Base-by-base conservation (phyloP, 768 basidiomycete genomes). In the Calocybe gangraenosa region DNA sequence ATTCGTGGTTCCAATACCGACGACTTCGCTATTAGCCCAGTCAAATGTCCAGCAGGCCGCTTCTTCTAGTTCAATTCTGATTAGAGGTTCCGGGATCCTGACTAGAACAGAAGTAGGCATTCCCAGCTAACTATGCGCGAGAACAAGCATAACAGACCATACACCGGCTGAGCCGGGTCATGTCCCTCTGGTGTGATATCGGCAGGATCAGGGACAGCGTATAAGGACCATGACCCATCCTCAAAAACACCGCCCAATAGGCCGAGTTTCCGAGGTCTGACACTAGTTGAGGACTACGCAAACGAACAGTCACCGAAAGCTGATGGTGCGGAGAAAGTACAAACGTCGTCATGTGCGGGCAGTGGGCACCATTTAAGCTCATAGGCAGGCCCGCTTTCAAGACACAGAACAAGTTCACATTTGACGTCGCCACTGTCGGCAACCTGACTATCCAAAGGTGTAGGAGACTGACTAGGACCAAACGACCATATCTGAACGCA, bases 331-430 rank as follows among this genome's bases (percentile, higher is more conserved):
- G 6, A 17, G 37, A 25, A 15, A 42, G 22, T 2, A 58, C 64
- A 45, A 46, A 73, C 70, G 32, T 57, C 50, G 50, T 91, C 90
- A 53, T 90, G 79, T 14, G 86, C 81, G 0, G 93, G 92, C 21
- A 92, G 60, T 2, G 95, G 95, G 62, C 94, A 94, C 94, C 95
- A 98, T 64, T 86, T 92, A 11, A 94, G 59, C 40, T 89, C 85
- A 52, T 82, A 77, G 2, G 83, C 87, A 3, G 87, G 77, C 0
- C 94, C 92, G 15, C 73, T 71, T n/a, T 93, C 84, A 7, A 92
- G 52, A 50, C 92, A 94, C 0, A 98, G 57, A 2, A 93, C 82
- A 74, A 96, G 74, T 58, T 91, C 92, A 52, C 93, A 95, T 14
- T 58, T 68, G 71, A 89, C 75, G 44, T 69, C 63, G 0, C 81